A percentile compares a stretch with the other conserved stretches of the same genome.
Conservation (phyloP, 176 grass and related monocot species). For the Avena atlantica region DNA sequence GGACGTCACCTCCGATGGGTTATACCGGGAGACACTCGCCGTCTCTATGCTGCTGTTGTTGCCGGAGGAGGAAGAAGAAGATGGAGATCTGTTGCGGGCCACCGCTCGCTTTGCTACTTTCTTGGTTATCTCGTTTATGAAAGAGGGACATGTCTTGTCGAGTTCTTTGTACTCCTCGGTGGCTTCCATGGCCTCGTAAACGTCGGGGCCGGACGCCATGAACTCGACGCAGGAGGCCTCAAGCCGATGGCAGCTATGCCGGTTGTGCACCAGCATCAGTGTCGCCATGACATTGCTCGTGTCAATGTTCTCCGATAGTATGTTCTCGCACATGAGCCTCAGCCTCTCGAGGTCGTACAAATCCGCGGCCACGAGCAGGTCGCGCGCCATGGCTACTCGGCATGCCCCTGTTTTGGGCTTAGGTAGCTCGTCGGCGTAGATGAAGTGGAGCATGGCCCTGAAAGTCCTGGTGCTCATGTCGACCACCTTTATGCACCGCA, state of each 20-base stretch:
- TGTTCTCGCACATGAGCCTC: neutral
- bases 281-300: neutral
- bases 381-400: neutral
- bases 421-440: neutral
- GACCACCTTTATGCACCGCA: neutral
- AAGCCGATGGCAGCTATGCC: neutral
- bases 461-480: neutral
- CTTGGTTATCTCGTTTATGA: neutral
- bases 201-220: neutral
- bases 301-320: too few species aligned
- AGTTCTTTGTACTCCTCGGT: constrained; percentile 10
- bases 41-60: neutral
- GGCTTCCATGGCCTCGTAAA: neutral
- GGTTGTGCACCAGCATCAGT: neutral
- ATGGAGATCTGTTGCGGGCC: neutral
- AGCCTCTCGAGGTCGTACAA: neutral
- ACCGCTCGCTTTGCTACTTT: neutral
- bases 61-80: neutral
- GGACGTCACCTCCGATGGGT: neutral
- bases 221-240: neutral
- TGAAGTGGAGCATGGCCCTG: neutral
- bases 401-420: neutral
- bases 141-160: neutral
- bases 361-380: neutral
- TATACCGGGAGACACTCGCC: neutral